These are phyloP conservation scores for Hypericum androsaemum DNA, from an alignment of 345 rosid genomes.

Conservation along the genomic window DNA sequence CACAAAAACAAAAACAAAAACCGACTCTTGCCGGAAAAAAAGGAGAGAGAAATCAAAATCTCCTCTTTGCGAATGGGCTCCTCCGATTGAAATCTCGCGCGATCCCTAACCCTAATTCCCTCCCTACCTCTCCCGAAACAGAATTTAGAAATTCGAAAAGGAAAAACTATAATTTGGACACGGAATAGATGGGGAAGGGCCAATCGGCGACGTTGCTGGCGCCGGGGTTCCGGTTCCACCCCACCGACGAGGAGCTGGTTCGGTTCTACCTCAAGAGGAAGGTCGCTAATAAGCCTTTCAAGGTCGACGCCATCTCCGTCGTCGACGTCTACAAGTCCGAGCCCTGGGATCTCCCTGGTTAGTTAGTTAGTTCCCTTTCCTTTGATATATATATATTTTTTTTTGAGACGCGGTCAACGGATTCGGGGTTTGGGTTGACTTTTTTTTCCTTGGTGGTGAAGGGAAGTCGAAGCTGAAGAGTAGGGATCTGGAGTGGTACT, in stretches of 20 bases:
- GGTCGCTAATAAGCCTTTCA: constrained; percentile 57
- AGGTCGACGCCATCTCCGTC: constrained; percentile 68
- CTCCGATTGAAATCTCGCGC: no score
- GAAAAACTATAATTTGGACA: no score
- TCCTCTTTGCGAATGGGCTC: no score
- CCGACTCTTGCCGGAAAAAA: no score
- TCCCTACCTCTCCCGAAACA: no score
- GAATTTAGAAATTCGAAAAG: no score
- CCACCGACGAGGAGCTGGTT: constrained; percentile 87
- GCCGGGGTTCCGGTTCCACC: constrained; percentile 92
- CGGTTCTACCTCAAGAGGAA: constrained; percentile 84
- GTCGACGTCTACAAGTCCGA: constrained; percentile 68
- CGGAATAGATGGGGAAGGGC: constrained; percentile 4
- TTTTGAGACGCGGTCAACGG: neutral
- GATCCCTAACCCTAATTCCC: no score
- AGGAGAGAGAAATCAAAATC: no score
- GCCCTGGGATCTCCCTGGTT: constrained; percentile 98
- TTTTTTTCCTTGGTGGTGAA: constrained; percentile 10
- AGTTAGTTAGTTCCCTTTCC: no score
- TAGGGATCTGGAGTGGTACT: constrained; percentile 95
- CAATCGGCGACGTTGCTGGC: constrained; percentile 45
- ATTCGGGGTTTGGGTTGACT: neutral
- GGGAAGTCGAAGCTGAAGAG: constrained; percentile 70
- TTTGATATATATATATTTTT: neutral
- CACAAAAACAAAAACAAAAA: no score